Evolutionary conservation across 1,139 yeast genomes (phyloP).

Genomic region (Saccharomyces pastorianus): DNA sequence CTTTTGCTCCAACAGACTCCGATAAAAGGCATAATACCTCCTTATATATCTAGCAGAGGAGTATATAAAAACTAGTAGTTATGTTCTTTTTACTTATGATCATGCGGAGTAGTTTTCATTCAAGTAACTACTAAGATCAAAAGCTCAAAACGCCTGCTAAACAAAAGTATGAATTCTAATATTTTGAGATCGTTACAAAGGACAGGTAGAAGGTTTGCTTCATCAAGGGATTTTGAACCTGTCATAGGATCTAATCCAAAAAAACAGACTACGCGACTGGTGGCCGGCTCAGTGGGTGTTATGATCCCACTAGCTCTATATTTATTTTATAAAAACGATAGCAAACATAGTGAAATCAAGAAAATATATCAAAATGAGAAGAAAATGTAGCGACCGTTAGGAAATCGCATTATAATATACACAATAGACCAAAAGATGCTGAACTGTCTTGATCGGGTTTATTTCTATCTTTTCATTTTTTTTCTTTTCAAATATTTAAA

Average conservation of each 20-base stretch:
- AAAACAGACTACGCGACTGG: neutral
- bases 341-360: conserved; percentile 10
- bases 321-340: conserved; percentile 3
- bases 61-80: neutral
- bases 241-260: neutral
- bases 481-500: neutral
- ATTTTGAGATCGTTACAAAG: neutral
- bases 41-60: neutral
- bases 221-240: neutral
- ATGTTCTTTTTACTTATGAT: neutral
- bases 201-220: neutral
- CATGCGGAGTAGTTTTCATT: neutral
- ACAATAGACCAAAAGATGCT: neutral
- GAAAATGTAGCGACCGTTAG: conserved; percentile 4
- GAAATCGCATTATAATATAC: neutral
- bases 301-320: conserved; percentile 2
- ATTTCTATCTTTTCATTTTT: neutral
- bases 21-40: neutral
- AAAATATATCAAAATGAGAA: conserved; percentile 13
- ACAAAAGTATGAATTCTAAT: neutral
- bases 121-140: neutral
- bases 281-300: conserved; percentile 4
- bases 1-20: neutral
- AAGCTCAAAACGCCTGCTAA: neutral
- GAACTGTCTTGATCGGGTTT: neutral